Conservation (phyloP, 257 asterid species). For the Datura wrightii region DNA sequence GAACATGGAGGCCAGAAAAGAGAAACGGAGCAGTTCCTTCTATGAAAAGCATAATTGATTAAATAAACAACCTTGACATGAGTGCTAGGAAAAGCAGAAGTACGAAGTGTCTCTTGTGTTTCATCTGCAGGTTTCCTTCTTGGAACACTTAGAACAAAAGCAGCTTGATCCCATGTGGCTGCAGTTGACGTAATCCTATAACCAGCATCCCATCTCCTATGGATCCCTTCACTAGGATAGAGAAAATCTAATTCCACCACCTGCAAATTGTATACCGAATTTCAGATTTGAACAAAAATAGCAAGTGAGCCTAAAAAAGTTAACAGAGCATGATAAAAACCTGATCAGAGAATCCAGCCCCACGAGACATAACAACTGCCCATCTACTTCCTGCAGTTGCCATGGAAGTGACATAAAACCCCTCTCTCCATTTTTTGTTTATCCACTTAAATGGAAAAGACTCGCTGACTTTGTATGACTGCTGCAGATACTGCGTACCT, state of each 20-base stretch:
- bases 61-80: conserved; percentile 70
- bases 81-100: conserved; percentile 80
- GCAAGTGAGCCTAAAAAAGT: not conserved
- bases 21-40: not conserved
- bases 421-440: conserved; percentile 76
- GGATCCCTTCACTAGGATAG: conserved; percentile 78
- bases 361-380: conserved; percentile 80
- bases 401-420: conserved; percentile 72
- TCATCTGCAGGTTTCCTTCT: conserved; percentile 71
- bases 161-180: conserved; percentile 69
- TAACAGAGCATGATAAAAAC: conserved; percentile 34
- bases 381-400: conserved; percentile 68
- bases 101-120: conserved; percentile 85
- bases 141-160: conserved; percentile 70
- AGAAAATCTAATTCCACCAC: conserved; percentile 75
- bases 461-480: conserved; percentile 72
- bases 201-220: conserved; percentile 71
- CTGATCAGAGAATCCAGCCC: conserved; percentile 76
- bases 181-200: conserved; percentile 74
- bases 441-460: conserved; percentile 82
- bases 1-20: not conserved
- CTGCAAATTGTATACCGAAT: conserved; percentile 38
- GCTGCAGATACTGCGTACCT: conserved; percentile 74
- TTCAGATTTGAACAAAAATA: not conserved
- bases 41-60: not conserved